Evolutionary conservation across 2,329 filamentous ascomycete genomes (phyloP), one percentile per base, ranked within the genome.

Genomic region (Shiraia bambusicola): DNA sequence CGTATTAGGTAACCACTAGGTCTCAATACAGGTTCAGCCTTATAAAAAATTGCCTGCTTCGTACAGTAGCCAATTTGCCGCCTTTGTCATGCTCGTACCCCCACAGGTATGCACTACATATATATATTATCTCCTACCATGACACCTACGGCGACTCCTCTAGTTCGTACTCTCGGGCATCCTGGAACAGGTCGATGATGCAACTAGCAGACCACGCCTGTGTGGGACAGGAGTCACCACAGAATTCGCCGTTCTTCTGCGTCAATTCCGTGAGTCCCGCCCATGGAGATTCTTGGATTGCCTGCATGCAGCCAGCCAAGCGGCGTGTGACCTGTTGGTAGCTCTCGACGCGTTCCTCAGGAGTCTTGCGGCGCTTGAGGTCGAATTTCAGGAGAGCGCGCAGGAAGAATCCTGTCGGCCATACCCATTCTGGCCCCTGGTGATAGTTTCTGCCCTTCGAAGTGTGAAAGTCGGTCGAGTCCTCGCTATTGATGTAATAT

Each of bases 401-500:
- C 15, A 96, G 76, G 77, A 95, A 98, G 75, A 90, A 98, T 4
- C 93, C 93, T 1, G 89, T 92, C 0, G 92, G 94, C 93, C 93
- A 98, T 16, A 96, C 74, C 93, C 93, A 98, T 69, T 98, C 93
- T 0, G 93, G 94, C 4, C 93, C 93, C 69, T 97, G 92, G 69
- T 98, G 93, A 72, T 98, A 98, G 71, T 97, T 98, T 42, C 93
- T 80, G 35, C 93, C 93, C 71, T 97, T 97, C 56, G 87, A 83
- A 0, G 92, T 97, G 9, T 88, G 81, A 62, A 96, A 97, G 68
- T 97, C 88, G 10, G 81, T 82, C 45, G 86, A 92, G 70, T 98
- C 93, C 61, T 97, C 92, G 54, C 86, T 87, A 73, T 98, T 98
- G 75, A 86, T 83, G 73, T 98, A 98, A 74, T 93, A 88, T 0